Conservation (phyloP, 2,329 filamentous ascomycete species). For the Pyricularia pennisetigena region DNA sequence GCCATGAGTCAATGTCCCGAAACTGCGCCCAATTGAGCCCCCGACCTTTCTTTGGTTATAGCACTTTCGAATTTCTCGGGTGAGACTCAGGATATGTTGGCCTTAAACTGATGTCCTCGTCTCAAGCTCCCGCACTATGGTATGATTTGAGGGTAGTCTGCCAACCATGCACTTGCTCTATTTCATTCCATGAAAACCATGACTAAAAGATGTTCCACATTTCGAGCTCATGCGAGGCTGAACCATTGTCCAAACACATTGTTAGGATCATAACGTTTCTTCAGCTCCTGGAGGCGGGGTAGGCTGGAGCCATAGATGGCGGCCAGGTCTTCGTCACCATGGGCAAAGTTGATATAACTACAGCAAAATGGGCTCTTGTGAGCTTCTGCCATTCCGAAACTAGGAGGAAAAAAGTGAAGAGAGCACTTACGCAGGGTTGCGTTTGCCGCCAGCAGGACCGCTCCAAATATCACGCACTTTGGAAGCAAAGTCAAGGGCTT, state of each 20-base stretch:
- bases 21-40: too few species aligned
- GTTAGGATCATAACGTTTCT: not conserved
- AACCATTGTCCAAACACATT: not conserved
- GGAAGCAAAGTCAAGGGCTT: not conserved
- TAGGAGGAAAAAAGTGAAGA: not conserved
- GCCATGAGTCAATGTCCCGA: too few species aligned
- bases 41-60: too few species aligned
- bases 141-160: not conserved
- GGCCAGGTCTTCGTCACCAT: not conserved
- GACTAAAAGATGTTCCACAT: not conserved
- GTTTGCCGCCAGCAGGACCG: not conserved
- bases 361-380: not conserved
- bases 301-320: not conserved
- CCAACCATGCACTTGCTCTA: not conserved
- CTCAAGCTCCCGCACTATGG: not conserved
- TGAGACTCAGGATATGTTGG: not conserved
- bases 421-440: not conserved
- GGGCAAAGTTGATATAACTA: not conserved
- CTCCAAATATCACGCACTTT: not conserved
- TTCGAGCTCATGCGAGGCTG: not conserved
- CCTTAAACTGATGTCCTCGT: not conserved
- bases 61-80: too few species aligned
- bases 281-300: not conserved
- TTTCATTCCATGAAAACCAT: not conserved
- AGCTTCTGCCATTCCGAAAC: not conserved